Percentiles rank a stretch among this genome's conserved stretches.
Conservation (phyloP, 1,284 basidiomycete genomes). For the Sanghuangporus baumii region DNA sequence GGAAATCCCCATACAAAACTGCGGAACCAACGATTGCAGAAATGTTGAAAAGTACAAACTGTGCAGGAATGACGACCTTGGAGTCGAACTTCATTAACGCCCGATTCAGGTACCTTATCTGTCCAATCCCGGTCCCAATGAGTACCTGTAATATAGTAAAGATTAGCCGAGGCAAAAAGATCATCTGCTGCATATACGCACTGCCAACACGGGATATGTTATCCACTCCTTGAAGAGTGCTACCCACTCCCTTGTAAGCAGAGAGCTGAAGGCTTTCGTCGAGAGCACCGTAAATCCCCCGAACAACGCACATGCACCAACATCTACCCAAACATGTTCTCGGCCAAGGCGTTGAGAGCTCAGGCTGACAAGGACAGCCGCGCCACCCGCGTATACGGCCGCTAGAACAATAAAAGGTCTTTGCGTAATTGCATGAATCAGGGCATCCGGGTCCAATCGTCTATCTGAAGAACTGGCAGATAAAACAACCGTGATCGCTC, state of each 20-base stretch:
- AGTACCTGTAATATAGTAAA: constrained; percentile 49
- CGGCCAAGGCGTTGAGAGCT: constrained; percentile 58
- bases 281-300: constrained; percentile 95
- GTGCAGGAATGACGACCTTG: constrained; percentile 88
- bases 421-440: constrained; percentile 66
- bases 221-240: constrained; percentile 73
- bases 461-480: constrained; percentile 68
- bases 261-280: constrained; percentile 88
- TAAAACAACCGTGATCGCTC: constrained; percentile 89
- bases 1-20: constrained; percentile 92
- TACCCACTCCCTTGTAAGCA: constrained; percentile 74
- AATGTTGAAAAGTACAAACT: constrained; percentile 88
- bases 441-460: constrained; percentile 62
- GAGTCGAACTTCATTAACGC: constrained; percentile 87
- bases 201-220: constrained; percentile 69
- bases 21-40: constrained; percentile 90
- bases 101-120: constrained; percentile 89
- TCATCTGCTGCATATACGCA: constrained; percentile 28
- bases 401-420: constrained; percentile 74
- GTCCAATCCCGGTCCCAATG: constrained; percentile 75
- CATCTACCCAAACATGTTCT: constrained; percentile 76
- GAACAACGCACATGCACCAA: constrained; percentile 84
- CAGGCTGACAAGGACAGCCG: constrained; percentile 53
- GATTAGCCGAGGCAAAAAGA: constrained; percentile 3
- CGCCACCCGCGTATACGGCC: constrained; percentile 50